Percentiles rank a stretch among this genome's conserved stretches.
Evolutionary conservation across 495 filamentous ascomycete species (phyloP).

Genomic region (Xylaria flabelliformis): DNA sequence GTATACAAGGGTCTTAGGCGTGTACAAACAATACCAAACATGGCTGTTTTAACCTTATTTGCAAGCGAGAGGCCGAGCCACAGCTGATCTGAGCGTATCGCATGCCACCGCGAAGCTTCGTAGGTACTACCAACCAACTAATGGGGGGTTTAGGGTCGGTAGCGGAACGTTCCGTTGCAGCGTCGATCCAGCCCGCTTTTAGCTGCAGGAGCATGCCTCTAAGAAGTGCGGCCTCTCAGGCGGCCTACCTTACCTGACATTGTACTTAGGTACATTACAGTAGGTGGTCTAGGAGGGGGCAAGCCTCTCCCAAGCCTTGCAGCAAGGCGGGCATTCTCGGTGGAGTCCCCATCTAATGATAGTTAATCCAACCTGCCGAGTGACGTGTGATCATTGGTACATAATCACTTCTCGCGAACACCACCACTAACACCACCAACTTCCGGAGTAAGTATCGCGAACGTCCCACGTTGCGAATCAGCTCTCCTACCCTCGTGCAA

Average conservation of each 20-base stretch:
- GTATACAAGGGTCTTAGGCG: neutral
- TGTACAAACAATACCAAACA: neutral
- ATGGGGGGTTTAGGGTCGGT: neutral
- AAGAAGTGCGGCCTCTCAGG: neutral
- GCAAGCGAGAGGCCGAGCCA: neutral
- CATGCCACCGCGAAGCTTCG: neutral
- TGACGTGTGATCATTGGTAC: constrained; percentile 1
- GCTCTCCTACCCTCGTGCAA: neutral
- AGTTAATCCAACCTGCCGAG: neutral
- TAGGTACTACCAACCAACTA: neutral
- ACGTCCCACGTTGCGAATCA: constrained; percentile 3
- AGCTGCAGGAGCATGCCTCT: constrained; percentile 7
- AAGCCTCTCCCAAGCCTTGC: constrained; percentile 2
- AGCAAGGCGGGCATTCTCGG: neutral
- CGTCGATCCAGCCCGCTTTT: constrained; percentile 3
- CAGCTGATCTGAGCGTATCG: neutral
- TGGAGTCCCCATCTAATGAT: neutral
- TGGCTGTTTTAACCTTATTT: neutral
- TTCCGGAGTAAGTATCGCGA: neutral
- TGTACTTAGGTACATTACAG: too few relatives aligned
- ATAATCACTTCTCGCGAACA: neutral
- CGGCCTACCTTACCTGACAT: neutral
- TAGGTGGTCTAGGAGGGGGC: neutral
- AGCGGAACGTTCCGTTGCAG: constrained; percentile 1
- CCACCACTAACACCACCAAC: neutral